Evolutionary conservation across 2,329 filamentous ascomycete species (phyloP), one percentile per base, ranked within the genome.

Genomic region (Xylaria sp.): DNA sequence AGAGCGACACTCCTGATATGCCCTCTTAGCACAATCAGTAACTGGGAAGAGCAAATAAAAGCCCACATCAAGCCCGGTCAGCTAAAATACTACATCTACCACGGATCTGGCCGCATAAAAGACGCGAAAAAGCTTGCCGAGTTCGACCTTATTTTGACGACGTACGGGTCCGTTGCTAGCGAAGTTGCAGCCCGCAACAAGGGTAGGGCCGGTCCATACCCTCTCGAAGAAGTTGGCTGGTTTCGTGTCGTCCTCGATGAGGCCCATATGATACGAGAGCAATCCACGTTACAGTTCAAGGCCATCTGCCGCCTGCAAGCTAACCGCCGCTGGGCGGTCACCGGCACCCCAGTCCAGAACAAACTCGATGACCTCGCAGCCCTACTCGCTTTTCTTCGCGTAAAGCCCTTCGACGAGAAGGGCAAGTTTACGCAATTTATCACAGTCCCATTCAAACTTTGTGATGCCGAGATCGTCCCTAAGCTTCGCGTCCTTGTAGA

Each of bases 201-300:
- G 53, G 75, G 78, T 26, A 89, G 86, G 65, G 75, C 77, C 13
- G 85, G 83, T 1, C 60, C 73, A 6, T 85, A 80, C 60, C 89
- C 92, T 0, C 74, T 97, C 37, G 84, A 88, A 49, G 86, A 89
- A 63, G 84, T 96, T 55, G 90, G 91, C 56, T 96, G 92, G 90
- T 97, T 96, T 70, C 88, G 93, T 18, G 89, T 97, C 49, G 91
- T 97, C 1, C 81, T 97, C 1, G 93, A 97, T 60, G 93, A 99
- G 73, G 94, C 92, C 0, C 94, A 99, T 70, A 90, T 90, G 72
- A 97, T 99, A 61, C 90, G 94, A 21, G 93, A 95, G 64, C 88
- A 90, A 59, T 83, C 80, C 2, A 93, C 92, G 0, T 78, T 89
- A 39, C 89, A 93, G 62, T 95, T 92, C 49, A 91, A 92, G 69